Conservation (phyloP, 306 rosid genomes). For the Parietaria judaica region DNA sequence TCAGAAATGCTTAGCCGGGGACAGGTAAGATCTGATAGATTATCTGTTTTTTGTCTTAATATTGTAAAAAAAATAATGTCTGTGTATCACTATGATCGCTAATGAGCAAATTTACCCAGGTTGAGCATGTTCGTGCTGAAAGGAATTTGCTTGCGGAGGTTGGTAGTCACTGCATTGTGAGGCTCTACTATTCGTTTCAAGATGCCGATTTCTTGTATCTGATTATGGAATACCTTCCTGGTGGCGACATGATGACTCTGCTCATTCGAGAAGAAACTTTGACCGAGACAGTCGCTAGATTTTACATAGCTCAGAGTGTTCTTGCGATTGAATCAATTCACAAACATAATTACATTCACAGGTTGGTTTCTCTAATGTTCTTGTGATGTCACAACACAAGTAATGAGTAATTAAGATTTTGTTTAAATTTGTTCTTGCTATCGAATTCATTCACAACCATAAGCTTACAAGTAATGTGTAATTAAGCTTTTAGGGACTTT, state of each 20-base stretch:
- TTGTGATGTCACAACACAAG: not conserved
- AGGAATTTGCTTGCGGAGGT: slow-evolving; percentile 92
- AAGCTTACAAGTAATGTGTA: not conserved
- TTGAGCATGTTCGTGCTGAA: slow-evolving; percentile 76
- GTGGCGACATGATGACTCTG: slow-evolving; percentile 95
- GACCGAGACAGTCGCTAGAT: slow-evolving; percentile 82
- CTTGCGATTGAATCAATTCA: slow-evolving; percentile 88
- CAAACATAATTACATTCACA: slow-evolving; percentile 74
- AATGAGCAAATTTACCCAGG: slow-evolving; percentile 24
- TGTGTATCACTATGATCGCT: not conserved
- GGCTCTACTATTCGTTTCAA: slow-evolving; percentile 88
- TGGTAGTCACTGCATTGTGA: slow-evolving; percentile 85
- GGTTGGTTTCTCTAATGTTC: slow-evolving; percentile 35
- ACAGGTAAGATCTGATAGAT: slow-evolving; percentile 28
- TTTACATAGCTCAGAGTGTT: slow-evolving; percentile 61
- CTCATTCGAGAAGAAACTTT: slow-evolving; percentile 90
- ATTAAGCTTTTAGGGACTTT: slow-evolving; percentile 7
- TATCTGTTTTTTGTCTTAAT: not conserved
- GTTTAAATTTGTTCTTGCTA: too few species aligned
- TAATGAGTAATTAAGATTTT: not conserved
- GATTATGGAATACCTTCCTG: slow-evolving; percentile 92
- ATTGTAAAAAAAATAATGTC: not conserved
- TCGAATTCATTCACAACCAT: too few species aligned
- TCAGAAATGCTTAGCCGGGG: slow-evolving; percentile 67
- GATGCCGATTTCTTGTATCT: slow-evolving; percentile 77